Percentiles rank a stretch among this genome's conserved stretches.
These are phyloP conservation scores for Mycena latifolia DNA, from an alignment of 768 basidiomycete genomes.

Conservation along the genomic window DNA sequence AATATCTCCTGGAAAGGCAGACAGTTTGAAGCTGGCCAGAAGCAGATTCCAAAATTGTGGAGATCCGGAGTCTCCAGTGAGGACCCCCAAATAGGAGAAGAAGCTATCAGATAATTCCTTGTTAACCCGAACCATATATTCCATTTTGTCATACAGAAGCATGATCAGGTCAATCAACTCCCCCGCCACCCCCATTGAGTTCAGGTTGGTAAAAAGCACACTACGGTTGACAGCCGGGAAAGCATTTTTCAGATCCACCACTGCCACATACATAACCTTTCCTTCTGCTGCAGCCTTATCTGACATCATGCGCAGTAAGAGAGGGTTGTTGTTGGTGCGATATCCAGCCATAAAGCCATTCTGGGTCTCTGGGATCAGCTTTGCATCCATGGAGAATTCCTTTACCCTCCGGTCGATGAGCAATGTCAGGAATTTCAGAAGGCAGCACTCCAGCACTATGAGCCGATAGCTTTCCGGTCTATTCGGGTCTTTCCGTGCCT, in stretches of 20 bases:
- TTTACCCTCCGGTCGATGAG: conserved; percentile 37
- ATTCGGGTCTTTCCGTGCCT: conserved; percentile 32
- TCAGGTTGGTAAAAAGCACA: background rate
- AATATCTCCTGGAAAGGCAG: conserved; percentile 33
- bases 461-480: conserved; percentile 35
- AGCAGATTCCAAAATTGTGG: conserved; percentile 44
- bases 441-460: conserved; percentile 37
- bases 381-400: conserved; percentile 29
- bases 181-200: background rate
- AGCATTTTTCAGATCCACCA: conserved; percentile 3
- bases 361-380: conserved; percentile 43
- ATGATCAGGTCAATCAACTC: background rate
- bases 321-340: conserved; percentile 46
- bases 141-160: background rate
- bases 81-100: conserved; percentile 39
- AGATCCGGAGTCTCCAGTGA: conserved; percentile 44
- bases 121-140: conserved; percentile 9
- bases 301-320: conserved; percentile 40
- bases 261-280: conserved; percentile 17
- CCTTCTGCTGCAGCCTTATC: conserved; percentile 36
- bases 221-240: background rate
- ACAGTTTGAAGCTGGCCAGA: conserved; percentile 35
- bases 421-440: conserved; percentile 40
- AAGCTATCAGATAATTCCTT: conserved; percentile 30
- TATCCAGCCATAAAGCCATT: conserved; percentile 44